Base-by-base conservation (phyloP, 768 basidiomycete species). In the Lactifluus hygrophoroides region DNA sequence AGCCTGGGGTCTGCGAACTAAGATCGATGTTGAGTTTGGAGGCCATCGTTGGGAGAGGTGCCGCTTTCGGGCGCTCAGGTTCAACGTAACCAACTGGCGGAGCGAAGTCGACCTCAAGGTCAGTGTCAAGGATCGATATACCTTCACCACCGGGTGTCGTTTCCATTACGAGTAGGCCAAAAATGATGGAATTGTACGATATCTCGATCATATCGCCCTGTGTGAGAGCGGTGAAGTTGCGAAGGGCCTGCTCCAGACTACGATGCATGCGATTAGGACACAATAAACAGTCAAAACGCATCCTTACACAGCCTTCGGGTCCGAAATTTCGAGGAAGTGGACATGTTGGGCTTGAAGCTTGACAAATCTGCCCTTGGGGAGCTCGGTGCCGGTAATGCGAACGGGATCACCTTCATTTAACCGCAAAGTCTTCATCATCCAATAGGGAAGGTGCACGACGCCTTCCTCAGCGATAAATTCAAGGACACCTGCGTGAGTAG, bases 391-490 rank as follows among this genome's bases (percentile, higher is more conserved):
- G 5, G 88, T 94, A 52, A 98, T 85, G 44, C 94, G 85, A 60
- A 99, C 90, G 11, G 92, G 84, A 74, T 98, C 96, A 13, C 96
- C 96, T 72, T 99, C 96, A 56, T 85, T 86, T 27, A 99, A 74
- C 27, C 91, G 83, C 19, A 99, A 76, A 5, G 92, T 94, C 75
- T 89, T 94, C 95, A 99, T 99, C 90, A 99, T 95, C 96, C 96
- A 99, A 65, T 93, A 88, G 0, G 96, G 96, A 16, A 99, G 77
- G 75, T 98, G 88, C 3, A 94, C 94, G 14, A 88, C 79, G 13
- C 96, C 96, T 71, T 98, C 95, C 56, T 96, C 88, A 2, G 96
- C 95, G 64, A 97, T 97, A 73, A 99, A 99, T 69, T 99, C 96
- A 28, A 99, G 81, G 27, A 99, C 96, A 76, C 96, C 96, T 1